phyloP scores from a whole-genome alignment of 1,284 basidiomycete genomes.

The Marasmius tenuissimus region DNA sequence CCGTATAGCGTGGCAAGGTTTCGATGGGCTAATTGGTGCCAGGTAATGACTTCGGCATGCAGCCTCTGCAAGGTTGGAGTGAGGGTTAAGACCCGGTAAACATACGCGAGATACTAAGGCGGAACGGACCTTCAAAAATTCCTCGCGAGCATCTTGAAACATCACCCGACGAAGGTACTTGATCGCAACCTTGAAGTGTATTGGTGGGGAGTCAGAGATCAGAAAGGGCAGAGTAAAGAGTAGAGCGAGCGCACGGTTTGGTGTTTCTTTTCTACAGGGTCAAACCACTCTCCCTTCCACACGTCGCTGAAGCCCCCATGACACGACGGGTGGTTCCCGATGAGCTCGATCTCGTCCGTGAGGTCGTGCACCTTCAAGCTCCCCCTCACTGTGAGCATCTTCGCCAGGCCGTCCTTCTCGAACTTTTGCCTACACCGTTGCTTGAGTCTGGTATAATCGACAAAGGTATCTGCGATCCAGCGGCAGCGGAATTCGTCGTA shows the following conservation, averaged over 20 bases:
- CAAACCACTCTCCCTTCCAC: slow-evolving; percentile 55
- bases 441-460: slow-evolving; percentile 53
- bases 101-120: not conserved
- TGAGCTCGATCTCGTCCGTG: slow-evolving; percentile 46
- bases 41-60: slow-evolving; percentile 51
- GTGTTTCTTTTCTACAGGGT: slow-evolving; percentile 38
- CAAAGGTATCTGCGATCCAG: slow-evolving; percentile 43
- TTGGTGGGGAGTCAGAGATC: not conserved
- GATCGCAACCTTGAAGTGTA: slow-evolving; percentile 44
- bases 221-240: not conserved
- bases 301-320: slow-evolving; percentile 59
- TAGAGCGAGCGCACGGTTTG: slow-evolving; percentile 27
- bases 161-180: slow-evolving; percentile 56
- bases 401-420: slow-evolving; percentile 50
- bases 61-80: slow-evolving; percentile 39
- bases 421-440: slow-evolving; percentile 56
- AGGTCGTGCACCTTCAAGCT: slow-evolving; percentile 31
- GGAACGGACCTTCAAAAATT: slow-evolving; percentile 43
- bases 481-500: slow-evolving; percentile 54
- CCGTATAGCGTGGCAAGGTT: slow-evolving; percentile 53
- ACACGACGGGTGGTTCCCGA: slow-evolving; percentile 36
- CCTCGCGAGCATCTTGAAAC: slow-evolving; percentile 47
- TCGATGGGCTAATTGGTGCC: slow-evolving; percentile 52
- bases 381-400: slow-evolving; percentile 38
- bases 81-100: not conserved